These are phyloP conservation scores for Pichia sp. DNA, from an alignment of 1,139 yeast species.

Conservation along the genomic window DNA sequence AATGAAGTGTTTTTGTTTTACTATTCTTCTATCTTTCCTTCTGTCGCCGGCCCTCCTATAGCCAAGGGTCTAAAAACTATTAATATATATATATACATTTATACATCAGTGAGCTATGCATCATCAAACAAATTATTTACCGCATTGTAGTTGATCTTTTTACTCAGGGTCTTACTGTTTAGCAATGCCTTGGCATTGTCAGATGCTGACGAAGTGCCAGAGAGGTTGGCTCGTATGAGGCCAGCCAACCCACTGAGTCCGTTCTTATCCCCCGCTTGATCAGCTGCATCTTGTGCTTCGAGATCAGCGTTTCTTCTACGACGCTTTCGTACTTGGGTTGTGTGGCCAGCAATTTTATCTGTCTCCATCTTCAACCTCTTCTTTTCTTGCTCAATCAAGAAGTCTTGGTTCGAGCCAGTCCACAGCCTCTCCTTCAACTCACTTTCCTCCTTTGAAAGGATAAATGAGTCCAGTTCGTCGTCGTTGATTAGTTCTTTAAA, in stretches of 20 bases:
- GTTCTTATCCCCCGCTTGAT: constrained; percentile 17
- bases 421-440: constrained; percentile 72
- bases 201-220: constrained; percentile 56
- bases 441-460: constrained; percentile 65
- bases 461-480: constrained; percentile 58
- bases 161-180: constrained; percentile 68
- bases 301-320: constrained; percentile 33
- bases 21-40: not conserved
- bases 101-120: constrained; percentile 1
- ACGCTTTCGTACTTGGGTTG: constrained; percentile 47
- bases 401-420: constrained; percentile 86
- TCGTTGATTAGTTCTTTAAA: constrained; percentile 74
- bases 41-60: not conserved
- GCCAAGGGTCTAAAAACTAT: not conserved
- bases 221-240: constrained; percentile 37
- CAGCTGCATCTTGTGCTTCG: constrained; percentile 21
- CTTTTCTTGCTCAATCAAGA: constrained; percentile 76
- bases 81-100: not conserved
- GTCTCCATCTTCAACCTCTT: constrained; percentile 82
- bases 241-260: constrained; percentile 30
- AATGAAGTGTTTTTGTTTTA: no score
- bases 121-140: constrained; percentile 57
- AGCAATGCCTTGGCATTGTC: constrained; percentile 72
- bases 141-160: constrained; percentile 82
- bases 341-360: constrained; percentile 75